These are phyloP conservation scores for Penicillium fuscoglaucum DNA, from an alignment of 2,329 filamentous ascomycete genomes.

Conservation along the genomic window DNA sequence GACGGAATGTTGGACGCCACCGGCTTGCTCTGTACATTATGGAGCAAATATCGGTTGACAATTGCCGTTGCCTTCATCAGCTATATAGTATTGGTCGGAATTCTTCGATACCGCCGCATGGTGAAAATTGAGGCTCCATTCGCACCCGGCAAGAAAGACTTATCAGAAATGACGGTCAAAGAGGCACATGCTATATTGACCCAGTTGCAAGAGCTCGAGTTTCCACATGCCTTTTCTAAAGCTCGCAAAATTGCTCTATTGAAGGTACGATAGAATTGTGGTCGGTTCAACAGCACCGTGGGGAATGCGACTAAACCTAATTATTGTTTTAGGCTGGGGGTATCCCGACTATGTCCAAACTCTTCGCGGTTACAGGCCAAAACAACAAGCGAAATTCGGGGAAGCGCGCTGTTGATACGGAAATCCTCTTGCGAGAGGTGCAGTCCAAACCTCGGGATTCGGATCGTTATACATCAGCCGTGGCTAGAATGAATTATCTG, in stretches of 20 bases:
- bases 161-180: slow-evolving; percentile 35
- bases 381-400: slow-evolving; percentile 44
- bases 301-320: neutral
- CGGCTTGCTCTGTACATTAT: neutral
- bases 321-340: slow-evolving; percentile 43
- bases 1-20: neutral
- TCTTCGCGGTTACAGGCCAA: slow-evolving; percentile 50
- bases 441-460: slow-evolving; percentile 38
- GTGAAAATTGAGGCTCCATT: slow-evolving; percentile 2
- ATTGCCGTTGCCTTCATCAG: neutral
- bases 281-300: neutral
- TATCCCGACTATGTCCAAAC: slow-evolving; percentile 51
- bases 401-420: slow-evolving; percentile 53
- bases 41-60: neutral
- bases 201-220: slow-evolving; percentile 35
- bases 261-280: slow-evolving; percentile 21
- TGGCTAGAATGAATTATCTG: slow-evolving; percentile 62
- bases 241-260: slow-evolving; percentile 29
- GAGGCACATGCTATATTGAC: slow-evolving; percentile 32
- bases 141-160: slow-evolving; percentile 1
- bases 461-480: slow-evolving; percentile 45
- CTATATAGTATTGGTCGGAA: neutral
- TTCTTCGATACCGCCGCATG: slow-evolving; percentile 6
- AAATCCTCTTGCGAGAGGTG: slow-evolving; percentile 47
- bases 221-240: slow-evolving; percentile 33